Conservation (phyloP, 2,329 filamentous ascomycete genomes). For the Cladophialophora chaetospira region DNA sequence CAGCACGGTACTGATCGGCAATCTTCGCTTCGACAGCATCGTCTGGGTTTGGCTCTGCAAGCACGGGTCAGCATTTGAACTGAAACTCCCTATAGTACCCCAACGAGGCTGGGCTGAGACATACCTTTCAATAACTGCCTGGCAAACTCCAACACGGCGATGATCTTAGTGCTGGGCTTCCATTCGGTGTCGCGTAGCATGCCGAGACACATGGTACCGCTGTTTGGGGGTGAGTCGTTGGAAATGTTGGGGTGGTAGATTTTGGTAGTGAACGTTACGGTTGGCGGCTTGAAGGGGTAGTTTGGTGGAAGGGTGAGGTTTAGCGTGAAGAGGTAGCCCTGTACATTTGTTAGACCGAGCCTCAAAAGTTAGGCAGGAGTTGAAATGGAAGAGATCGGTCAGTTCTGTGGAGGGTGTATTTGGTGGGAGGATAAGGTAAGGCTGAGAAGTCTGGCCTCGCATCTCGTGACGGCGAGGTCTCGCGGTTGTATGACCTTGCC, state of each 20-base stretch:
- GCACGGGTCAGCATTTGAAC: not conserved
- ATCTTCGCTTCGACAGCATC: constrained; percentile 86
- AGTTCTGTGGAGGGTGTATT: not conserved
- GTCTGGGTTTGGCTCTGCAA: constrained; percentile 76
- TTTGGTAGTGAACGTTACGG: constrained; percentile 78
- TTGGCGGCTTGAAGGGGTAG: constrained; percentile 88
- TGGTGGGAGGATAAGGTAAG: not conserved
- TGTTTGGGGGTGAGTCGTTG: constrained; percentile 42
- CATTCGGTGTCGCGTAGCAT: constrained; percentile 84
- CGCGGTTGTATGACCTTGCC: constrained; percentile 6
- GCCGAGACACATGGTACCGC: constrained; percentile 81
- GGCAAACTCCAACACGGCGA: constrained; percentile 74
- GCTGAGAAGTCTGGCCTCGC: not conserved
- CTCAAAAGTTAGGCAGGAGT: too few relatives aligned
- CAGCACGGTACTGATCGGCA: constrained; percentile 76
- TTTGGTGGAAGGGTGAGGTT: constrained; percentile 71
- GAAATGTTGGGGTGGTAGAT: constrained; percentile 91
- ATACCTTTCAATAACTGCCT: constrained; percentile 62
- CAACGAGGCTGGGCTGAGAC: not conserved
- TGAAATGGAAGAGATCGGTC: not conserved
- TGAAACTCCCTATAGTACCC: not conserved
- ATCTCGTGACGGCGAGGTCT: not conserved
- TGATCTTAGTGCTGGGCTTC: constrained; percentile 83
- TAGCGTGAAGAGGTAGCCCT: constrained; percentile 75
- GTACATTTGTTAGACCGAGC: not conserved